Conservation (phyloP, 2,329 filamentous ascomycete genomes). For the Alternaria incomplexa region DNA sequence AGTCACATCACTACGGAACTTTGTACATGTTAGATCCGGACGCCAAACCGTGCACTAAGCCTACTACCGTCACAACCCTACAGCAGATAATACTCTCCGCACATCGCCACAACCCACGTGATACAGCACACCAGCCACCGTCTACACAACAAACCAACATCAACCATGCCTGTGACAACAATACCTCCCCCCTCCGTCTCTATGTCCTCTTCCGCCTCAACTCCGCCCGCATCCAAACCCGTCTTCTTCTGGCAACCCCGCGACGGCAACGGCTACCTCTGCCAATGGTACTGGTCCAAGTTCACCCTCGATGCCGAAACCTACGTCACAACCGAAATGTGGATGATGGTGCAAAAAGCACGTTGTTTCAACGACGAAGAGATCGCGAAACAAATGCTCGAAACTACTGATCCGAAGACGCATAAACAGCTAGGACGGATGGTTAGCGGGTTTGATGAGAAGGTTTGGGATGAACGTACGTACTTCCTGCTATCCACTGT, state of each 20-base stretch:
- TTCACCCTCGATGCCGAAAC: slow-evolving; percentile 49
- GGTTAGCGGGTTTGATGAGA: not conserved
- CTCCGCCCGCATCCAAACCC: not conserved
- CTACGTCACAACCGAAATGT: slow-evolving; percentile 54
- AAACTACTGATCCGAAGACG: not conserved
- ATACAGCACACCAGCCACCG: not conserved
- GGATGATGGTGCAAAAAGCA: slow-evolving; percentile 58
- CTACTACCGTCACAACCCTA: too few species aligned
- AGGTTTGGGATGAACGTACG: not conserved
- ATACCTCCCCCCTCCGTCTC: not conserved
- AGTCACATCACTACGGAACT: not conserved
- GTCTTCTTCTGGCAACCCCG: slow-evolving; percentile 40
- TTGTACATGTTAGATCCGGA: not conserved
- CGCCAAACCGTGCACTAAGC: not conserved
- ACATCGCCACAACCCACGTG: not conserved
- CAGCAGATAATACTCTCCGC: too few species aligned
- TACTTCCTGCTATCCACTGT: too few species aligned
- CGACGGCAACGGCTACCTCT: slow-evolving; percentile 60
- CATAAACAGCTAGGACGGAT: not conserved
- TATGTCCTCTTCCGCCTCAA: not conserved
- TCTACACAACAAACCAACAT: not conserved
- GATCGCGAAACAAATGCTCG: not conserved
- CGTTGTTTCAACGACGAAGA: not conserved
- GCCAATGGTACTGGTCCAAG: slow-evolving; percentile 65
- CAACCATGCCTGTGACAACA: not conserved